Evolutionary conservation across 768 basidiomycete species (phyloP).

Genomic region (Lenzites betulinus): DNA sequence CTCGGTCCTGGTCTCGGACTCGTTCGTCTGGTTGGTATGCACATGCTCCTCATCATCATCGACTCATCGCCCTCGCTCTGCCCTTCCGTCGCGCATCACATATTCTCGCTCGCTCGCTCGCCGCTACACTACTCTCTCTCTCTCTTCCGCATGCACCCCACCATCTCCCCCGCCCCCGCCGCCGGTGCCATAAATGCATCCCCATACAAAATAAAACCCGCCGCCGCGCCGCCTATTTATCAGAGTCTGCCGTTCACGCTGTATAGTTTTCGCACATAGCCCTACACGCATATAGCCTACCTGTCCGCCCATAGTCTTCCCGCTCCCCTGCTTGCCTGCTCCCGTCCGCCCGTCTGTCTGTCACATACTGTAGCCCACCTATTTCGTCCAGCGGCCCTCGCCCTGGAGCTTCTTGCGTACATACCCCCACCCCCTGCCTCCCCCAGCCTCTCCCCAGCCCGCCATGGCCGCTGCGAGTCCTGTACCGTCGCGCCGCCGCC

Average conservation of each 20-base stretch:
- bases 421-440: too few species aligned
- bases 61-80: too few species aligned
- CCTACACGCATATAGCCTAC: background rate
- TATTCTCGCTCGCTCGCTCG: background rate
- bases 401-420: slow-evolving; percentile 2
- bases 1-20: background rate
- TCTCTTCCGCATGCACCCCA: background rate
- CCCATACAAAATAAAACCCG: too few species aligned
- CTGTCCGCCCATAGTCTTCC: too few species aligned
- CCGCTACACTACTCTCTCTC: background rate
- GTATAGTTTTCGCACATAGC: slow-evolving; percentile 7
- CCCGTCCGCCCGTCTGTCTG: too few species aligned
- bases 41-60: slow-evolving; percentile 7
- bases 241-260: background rate
- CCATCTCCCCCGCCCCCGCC: too few species aligned
- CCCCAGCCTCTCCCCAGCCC: too few species aligned
- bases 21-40: background rate
- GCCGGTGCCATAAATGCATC: too few species aligned
- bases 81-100: slow-evolving; percentile 9
- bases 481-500: too few species aligned
- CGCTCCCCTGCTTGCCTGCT: too few species aligned
- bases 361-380: background rate
- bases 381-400: background rate
- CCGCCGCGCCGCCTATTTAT: too few species aligned
- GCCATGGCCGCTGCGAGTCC: too few species aligned